Conservation (phyloP, 2,329 filamentous ascomycete genomes). For the Penicillium glabrum region DNA sequence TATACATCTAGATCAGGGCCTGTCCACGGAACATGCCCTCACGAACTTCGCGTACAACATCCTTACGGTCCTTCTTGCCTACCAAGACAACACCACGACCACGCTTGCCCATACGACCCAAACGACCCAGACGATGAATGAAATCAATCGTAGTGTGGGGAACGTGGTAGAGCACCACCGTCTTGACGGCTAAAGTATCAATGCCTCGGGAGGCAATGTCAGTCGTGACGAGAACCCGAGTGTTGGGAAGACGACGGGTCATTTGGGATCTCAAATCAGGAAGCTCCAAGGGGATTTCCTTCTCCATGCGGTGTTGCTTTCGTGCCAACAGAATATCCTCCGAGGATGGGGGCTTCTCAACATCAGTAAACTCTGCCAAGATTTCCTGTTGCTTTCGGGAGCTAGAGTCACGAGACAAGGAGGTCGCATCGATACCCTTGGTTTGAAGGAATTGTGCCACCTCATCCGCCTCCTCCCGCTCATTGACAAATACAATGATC, state of each 20-base stretch:
- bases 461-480: constrained; percentile 82
- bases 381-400: constrained; percentile 76
- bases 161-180: constrained; percentile 95
- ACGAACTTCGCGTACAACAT: constrained; percentile 88
- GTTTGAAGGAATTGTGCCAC: constrained; percentile 74
- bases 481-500: constrained; percentile 94
- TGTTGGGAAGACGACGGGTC: constrained; percentile 64
- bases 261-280: constrained; percentile 33
- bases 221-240: constrained; percentile 90
- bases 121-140: constrained; percentile 89
- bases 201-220: constrained; percentile 91
- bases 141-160: constrained; percentile 97
- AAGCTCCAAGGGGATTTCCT: constrained; percentile 42
- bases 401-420: constrained; percentile 79
- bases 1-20: constrained; percentile 62
- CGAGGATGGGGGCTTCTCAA: constrained; percentile 35
- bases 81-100: constrained; percentile 88
- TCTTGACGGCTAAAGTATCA: constrained; percentile 85
- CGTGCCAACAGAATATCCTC: constrained; percentile 34
- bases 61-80: constrained; percentile 82
- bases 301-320: constrained; percentile 31
- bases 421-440: constrained; percentile 86
- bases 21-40: constrained; percentile 84
- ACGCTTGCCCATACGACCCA: constrained; percentile 87
- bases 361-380: constrained; percentile 68